phyloP scores from a whole-genome alignment of 306 rosid species.

The Coriaria nepalensis region DNA sequence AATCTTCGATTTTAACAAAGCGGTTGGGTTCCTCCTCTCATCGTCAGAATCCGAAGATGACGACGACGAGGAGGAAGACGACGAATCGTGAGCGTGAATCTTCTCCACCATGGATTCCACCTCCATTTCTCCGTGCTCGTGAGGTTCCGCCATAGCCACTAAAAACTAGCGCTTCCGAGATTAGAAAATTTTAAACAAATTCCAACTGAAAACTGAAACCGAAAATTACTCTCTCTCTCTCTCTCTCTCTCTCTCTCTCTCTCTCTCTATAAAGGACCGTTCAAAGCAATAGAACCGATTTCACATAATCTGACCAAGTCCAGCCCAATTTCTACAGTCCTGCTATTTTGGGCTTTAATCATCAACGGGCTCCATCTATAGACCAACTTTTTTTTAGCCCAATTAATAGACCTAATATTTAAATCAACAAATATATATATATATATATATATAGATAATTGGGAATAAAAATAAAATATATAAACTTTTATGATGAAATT shows the following conservation, averaged over 20 bases:
- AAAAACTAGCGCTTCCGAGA: constrained; percentile 2
- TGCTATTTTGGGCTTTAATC: background rate
- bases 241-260: constrained; percentile 7
- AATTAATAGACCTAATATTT: too few species aligned
- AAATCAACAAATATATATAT: too few species aligned
- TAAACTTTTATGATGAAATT: too few species aligned
- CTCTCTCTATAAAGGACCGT: constrained; percentile 7
- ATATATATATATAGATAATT: too few species aligned
- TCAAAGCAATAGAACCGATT: constrained; percentile 1
- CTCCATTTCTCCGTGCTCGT: constrained; percentile 36
- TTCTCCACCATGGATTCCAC: constrained; percentile 44
- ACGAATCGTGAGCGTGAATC: constrained; percentile 54
- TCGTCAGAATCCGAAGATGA: constrained; percentile 56
- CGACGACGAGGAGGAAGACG: constrained; percentile 22
- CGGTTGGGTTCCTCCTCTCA: constrained; percentile 25
- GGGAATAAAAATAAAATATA: too few species aligned
- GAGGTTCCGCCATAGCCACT: constrained; percentile 43
- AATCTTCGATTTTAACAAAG: constrained; percentile 38
- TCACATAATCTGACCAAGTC: background rate
- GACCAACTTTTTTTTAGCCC: too few species aligned
- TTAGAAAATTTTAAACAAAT: background rate
- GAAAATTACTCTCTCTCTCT: background rate
- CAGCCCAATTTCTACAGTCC: background rate
- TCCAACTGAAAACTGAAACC: background rate
- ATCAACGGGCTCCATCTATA: too few species aligned